Percentiles rank a stretch among this genome's conserved stretches.
phyloP scores from a whole-genome alignment of 176 grass and related monocot species.

The Oryza glaberrima region DNA sequence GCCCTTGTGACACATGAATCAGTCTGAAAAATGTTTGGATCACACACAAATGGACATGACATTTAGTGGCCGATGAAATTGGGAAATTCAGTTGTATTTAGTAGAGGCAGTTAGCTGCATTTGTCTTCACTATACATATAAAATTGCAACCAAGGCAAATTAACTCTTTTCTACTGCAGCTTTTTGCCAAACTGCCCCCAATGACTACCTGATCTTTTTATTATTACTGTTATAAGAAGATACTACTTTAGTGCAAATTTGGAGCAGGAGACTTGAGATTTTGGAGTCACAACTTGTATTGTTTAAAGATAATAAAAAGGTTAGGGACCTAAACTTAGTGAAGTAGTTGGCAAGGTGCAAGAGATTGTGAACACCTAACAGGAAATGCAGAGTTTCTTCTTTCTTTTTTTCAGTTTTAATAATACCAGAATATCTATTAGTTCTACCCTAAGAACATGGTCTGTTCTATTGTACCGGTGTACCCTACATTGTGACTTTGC shows the following conservation, averaged over 20 bases:
- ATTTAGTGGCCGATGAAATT: slow-evolving; percentile 2
- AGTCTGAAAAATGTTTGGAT: slow-evolving; percentile 1
- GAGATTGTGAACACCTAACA: not conserved
- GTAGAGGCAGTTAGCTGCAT: not conserved
- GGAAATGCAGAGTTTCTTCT: not conserved
- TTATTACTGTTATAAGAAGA: not conserved
- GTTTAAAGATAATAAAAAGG: not conserved
- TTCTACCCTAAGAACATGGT: not conserved
- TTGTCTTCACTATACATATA: not conserved
- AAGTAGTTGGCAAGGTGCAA: not conserved
- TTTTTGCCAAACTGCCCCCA: not conserved
- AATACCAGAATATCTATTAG: slow-evolving; percentile 23
- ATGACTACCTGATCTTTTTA: not conserved
- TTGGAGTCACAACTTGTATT: not conserved
- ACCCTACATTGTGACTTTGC: slow-evolving; percentile 6
- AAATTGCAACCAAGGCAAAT: not conserved
- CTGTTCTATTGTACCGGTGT: not conserved
- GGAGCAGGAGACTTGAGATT: not conserved
- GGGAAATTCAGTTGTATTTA: slow-evolving; percentile 19
- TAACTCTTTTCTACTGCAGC: not conserved
- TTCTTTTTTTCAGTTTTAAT: not conserved
- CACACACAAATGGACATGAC: slow-evolving; percentile 11
- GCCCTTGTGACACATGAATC: slow-evolving; percentile 13
- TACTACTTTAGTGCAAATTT: not conserved
- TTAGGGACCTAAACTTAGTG: not conserved